Evolutionary conservation across 805 yeast species (phyloP), one percentile per base, ranked within the genome.

Genomic region (Wickerhamomyces silvicola): DNA sequence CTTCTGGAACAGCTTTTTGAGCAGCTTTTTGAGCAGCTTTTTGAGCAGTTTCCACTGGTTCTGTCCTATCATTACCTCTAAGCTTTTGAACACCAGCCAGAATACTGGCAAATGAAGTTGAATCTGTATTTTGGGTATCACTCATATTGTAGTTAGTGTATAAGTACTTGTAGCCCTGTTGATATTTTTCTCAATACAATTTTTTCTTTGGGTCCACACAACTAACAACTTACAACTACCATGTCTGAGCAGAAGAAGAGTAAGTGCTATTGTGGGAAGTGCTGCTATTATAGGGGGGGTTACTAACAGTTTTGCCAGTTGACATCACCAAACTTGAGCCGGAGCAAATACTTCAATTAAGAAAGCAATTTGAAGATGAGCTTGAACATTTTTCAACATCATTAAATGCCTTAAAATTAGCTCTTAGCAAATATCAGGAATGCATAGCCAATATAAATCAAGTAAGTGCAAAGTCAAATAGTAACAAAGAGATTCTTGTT

Each of bases 361-460:
- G 92, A 46, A 79, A 78, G 43, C 83, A 81, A 49, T 70, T 92
- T 15, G 90, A 85, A 45, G 78, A 76, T 48, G 98, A 92, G 54
- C 64, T 88, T 24, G 84, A 83, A 46, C 95, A 88, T 50, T 77
- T 92, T 48, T 72, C 84, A 13, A 79, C 81, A 28, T 88, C 97
- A 0, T 70, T 82, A 37, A 81, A 78, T 43, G 95, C 96, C 5
- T 69, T 92, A 25, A 75, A 76, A 37, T 70, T 86, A 27, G 97
- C 97, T 3, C 83, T 80, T 50, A 59, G 70, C 30, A 88, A 84
- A 59, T 84, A 87, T 53, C 70, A 69, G 43, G 95, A 88, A 43
- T 90, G 97, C 56, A 69, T 78, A 12, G 65, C 66, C 24, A 81
- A 86, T 42, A 78, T 92, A 29, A 72, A 75, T 33, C 62, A 66